These are phyloP conservation scores for Xylariomycetidae sp. DNA, from an alignment of 2,329 filamentous ascomycete genomes.

Conservation along the genomic window DNA sequence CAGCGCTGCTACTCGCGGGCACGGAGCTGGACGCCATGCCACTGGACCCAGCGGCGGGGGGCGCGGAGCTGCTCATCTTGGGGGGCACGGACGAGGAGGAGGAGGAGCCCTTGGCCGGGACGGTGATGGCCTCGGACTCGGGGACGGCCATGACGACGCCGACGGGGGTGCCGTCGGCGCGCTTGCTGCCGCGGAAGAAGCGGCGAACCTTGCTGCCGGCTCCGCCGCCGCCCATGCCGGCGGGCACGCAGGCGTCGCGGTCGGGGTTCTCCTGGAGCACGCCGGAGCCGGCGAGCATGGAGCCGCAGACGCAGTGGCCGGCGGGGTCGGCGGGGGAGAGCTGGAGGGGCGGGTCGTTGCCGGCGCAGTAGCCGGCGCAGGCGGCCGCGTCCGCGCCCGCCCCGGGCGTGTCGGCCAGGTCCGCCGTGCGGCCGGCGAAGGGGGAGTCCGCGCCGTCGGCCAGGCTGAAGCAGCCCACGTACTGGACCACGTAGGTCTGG, in stretches of 20 bases:
- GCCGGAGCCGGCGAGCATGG: not conserved
- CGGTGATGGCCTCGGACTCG: slow-evolving; percentile 2
- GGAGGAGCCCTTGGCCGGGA: too few relatives aligned
- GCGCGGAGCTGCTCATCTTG: not conserved
- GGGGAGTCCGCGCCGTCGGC: not conserved
- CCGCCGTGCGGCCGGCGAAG: slow-evolving; percentile 1
- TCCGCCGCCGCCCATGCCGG: slow-evolving; percentile 1
- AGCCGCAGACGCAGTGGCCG: slow-evolving; percentile 9
- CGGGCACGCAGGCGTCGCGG: slow-evolving; percentile 2
- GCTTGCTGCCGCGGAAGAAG: slow-evolving; percentile 1
- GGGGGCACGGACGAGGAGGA: not conserved
- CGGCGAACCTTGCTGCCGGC: too few relatives aligned
- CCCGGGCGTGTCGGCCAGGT: slow-evolving; percentile 1
- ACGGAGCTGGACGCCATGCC: too few relatives aligned
- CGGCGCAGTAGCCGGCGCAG: slow-evolving; percentile 9
- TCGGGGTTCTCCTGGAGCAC: not conserved
- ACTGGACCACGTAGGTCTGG: slow-evolving; percentile 3
- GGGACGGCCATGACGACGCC: slow-evolving; percentile 6
- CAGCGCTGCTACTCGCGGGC: too few relatives aligned
- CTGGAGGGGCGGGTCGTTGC: not conserved
- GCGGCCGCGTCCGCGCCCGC: slow-evolving; percentile 3
- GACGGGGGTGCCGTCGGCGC: slow-evolving; percentile 2
- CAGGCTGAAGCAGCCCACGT: slow-evolving; percentile 8
- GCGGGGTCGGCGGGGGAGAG: slow-evolving; percentile 7
- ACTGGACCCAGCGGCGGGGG: too few relatives aligned